Percentiles rank a stretch among this genome's conserved stretches.
Conservation (phyloP, 306 rosid species). For the Cucurbita ficifolia region DNA sequence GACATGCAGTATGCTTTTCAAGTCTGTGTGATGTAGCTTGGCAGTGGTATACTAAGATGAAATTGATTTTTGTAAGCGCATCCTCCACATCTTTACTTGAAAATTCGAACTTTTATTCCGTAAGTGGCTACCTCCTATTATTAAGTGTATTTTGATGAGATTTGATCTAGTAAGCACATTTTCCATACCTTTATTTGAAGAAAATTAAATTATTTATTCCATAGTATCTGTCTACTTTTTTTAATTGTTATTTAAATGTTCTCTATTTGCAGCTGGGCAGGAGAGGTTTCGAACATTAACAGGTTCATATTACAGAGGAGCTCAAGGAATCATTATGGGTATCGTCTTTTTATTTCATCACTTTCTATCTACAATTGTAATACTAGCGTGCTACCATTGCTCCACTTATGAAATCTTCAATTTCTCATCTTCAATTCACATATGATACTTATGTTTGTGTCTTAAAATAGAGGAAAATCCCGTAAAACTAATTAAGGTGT, state of each 20-base stretch:
- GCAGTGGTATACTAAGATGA: not conserved
- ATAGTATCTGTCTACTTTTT: not conserved
- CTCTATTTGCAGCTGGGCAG: slow-evolving; percentile 54
- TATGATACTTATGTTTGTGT: not conserved
- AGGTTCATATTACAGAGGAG: slow-evolving; percentile 82
- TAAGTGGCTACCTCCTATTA: not conserved
- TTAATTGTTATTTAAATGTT: not conserved
- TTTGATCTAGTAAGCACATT: not conserved
- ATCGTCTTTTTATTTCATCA: slow-evolving; percentile 9
- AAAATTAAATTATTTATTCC: not conserved
- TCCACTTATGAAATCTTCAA: not conserved
- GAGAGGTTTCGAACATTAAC: slow-evolving; percentile 81
- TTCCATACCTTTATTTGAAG: not conserved
- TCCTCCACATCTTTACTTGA: not conserved
- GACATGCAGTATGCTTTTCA: not conserved
- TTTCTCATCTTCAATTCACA: not conserved
- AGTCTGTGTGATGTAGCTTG: not conserved
- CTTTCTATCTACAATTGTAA: not conserved
- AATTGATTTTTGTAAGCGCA: not conserved
- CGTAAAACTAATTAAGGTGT: not conserved
- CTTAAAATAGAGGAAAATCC: not conserved
- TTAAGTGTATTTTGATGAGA: not conserved
- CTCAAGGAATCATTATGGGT: slow-evolving; percentile 85
- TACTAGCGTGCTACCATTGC: not conserved
- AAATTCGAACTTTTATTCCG: not conserved